phyloP scores from a whole-genome alignment of 768 basidiomycete species.

The Russula abietina region DNA sequence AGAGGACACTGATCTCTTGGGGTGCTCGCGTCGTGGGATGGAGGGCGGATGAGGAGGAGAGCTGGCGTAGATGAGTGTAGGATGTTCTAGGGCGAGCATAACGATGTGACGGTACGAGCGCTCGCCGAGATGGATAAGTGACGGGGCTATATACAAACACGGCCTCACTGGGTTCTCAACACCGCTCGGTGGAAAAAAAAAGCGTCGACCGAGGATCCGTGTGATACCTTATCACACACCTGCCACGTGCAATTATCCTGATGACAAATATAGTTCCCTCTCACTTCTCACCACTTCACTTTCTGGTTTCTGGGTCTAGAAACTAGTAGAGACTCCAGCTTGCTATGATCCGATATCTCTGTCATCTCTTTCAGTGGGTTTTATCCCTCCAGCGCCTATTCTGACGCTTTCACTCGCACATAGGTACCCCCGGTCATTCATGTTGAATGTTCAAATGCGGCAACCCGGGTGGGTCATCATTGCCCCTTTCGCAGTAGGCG shows the following conservation, averaged over 20 bases:
- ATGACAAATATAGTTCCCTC: not conserved
- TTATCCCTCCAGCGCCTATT: not conserved
- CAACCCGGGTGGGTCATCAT: not conserved
- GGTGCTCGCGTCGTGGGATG: conserved; percentile 12
- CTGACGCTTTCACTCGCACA: not conserved
- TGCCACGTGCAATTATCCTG: not conserved
- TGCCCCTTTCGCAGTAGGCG: too few species aligned
- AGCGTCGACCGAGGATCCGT: not conserved
- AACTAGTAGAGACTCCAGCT: too few species aligned
- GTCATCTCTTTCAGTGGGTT: not conserved
- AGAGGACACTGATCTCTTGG: conserved; percentile 13
- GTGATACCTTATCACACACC: conserved; percentile 11
- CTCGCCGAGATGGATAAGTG: not conserved
- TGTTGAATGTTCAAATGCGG: not conserved
- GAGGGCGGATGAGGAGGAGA: conserved; percentile 16
- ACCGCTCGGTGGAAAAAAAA: not conserved
- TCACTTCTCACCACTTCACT: too few species aligned
- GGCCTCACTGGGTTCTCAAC: not conserved
- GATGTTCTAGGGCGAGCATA: conserved; percentile 50
- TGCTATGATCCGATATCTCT: not conserved
- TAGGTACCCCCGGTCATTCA: not conserved
- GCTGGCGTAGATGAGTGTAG: conserved; percentile 25
- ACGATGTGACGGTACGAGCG: conserved; percentile 9
- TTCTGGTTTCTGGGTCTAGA: too few species aligned
- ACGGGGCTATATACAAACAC: conserved; percentile 2